These are phyloP conservation scores for Talaromyces proteolyticus DNA, from an alignment of 495 filamentous ascomycete species.

Conservation along the genomic window DNA sequence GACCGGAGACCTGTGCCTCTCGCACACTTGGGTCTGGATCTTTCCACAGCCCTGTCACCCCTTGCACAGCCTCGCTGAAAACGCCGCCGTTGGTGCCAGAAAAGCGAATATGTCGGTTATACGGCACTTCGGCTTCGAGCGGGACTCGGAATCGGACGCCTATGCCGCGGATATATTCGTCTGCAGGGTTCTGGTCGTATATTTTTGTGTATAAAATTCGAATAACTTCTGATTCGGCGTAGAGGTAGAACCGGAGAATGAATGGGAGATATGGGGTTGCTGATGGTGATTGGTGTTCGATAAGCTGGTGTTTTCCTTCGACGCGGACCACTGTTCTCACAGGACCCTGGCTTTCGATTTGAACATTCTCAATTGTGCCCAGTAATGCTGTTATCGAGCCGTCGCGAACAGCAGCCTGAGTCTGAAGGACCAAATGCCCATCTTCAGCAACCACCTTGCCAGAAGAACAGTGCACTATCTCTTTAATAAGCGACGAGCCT, in stretches of 20 bases:
- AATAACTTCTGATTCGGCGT: conserved; percentile 31
- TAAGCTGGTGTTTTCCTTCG: conserved; percentile 9
- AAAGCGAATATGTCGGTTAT: conserved; percentile 34
- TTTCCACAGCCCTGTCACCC: conserved; percentile 33
- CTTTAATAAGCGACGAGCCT: conserved; percentile 23
- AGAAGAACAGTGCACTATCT: conserved; percentile 20
- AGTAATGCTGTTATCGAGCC: conserved; percentile 15
- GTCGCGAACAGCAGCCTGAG: conserved; percentile 25
- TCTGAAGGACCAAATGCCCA: conserved; percentile 31
- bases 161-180: conserved; percentile 29
- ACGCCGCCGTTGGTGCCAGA: conserved; percentile 29
- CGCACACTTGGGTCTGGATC: conserved; percentile 28
- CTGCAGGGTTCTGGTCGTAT: conserved; percentile 25
- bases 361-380: background rate
- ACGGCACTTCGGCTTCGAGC: conserved; percentile 24
- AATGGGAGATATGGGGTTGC: conserved; percentile 28
- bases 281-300: background rate
- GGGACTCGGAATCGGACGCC: conserved; percentile 35
- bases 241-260: conserved; percentile 37
- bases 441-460: conserved; percentile 34
- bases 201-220: conserved; percentile 30
- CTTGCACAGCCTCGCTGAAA: conserved; percentile 33
- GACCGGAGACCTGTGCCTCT: conserved; percentile 27
- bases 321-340: conserved; percentile 31
- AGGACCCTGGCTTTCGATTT: conserved; percentile 7